Evolutionary conservation across 2,329 filamentous ascomycete species (phyloP), one percentile per base, ranked within the genome.

Genomic region (Trichoderma sp.): DNA sequence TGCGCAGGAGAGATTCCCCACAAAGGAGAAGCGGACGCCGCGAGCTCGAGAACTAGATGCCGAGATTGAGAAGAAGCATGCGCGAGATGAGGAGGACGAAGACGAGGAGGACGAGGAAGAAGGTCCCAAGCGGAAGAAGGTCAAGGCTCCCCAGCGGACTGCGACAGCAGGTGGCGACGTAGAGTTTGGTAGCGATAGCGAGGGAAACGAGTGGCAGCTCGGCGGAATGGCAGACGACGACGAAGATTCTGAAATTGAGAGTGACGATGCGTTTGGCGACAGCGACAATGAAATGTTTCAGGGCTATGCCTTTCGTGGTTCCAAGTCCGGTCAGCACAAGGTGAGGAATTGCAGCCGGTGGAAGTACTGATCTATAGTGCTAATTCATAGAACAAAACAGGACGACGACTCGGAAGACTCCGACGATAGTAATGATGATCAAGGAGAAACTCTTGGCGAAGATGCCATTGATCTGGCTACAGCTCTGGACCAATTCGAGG

Each of bases 251-350:
- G 87, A 89, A 69, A 86, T 89, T 64, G 88, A 89, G 71, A 88
- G 86, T 72, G 87, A 89, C 76, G 92, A 96, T 74, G 94, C 94
- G 2, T 93, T 97, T 83, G 92, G 93, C 4, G 90, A 92, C 71
- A 95, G 92, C 73, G 94, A 97, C 74, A 90, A 95, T 74, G 94
- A 97, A 76, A 86, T 85, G 70, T 96, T 97, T 71, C 88, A 93
- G 71, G 92, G 89, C 12, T 96, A 90, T 73, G 74, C 82, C 0
- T 88, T 89, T 69, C 74, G 84, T 1, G 85, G 84, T 12, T 84
- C 81, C 73, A 80, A 78, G 58, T 70, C 78, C 2, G 78, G 77
- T 64, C 76, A 77, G 50, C 68, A 65, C 59, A 75, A 77, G 68
- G 73, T 79, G 63, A 53, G 71, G 61, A 17, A 25, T 48, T 34